Base-by-base conservation (phyloP, 2,329 filamentous ascomycete species). In the Fusarium armeniacum region DNA sequence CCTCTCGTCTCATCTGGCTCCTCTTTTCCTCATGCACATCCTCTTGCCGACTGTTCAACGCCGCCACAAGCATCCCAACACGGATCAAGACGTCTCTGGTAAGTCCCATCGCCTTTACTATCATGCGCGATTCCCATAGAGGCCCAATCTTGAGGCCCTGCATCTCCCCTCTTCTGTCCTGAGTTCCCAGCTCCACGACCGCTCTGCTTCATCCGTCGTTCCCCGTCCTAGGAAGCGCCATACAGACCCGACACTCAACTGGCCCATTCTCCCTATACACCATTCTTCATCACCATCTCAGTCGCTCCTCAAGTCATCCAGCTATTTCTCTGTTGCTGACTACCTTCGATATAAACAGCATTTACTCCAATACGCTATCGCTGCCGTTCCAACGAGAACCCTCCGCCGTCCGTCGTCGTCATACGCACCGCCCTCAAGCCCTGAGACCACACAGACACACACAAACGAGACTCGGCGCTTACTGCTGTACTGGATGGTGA, bases 11-110 rank as follows among this genome's bases (percentile, higher is more conserved):
- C 68, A 70, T 61, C 75, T 74, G 73, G 75, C 78, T 81, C 80
- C 80, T 82, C 80, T 81, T 81, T 81, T 82, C 80, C 78, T 77
- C 78, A 78, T 80, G 76, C 79, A 81, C 80, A 80, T 78, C 77
- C 77, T 78, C 76, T 74, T 75, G 77, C 74, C 73, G 74, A 76
- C 75, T 65, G 71, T 75, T 71, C 60, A 69, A 71, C 74, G 69
- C 76, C 78, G 73, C 75, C 76, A 77, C 75, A 76, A 77, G 74
- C 73, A 78, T 73, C 69, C 52, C 76, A 77, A 73, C 62, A 72
- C 73, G 69, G 70, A 72, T 78, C 72, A 65, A 65, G 75, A 70
- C 74, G 66, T 75, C 75, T 76, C 76, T 78, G 75, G 80, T 82
- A 70, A 82, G 81, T 81, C 69, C 62, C 72, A 72, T 77, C 71